Evolutionary conservation across 257 asterid genomes (phyloP), one percentile per base, ranked within the genome.

Genomic region (Knoxia roxburghii): DNA sequence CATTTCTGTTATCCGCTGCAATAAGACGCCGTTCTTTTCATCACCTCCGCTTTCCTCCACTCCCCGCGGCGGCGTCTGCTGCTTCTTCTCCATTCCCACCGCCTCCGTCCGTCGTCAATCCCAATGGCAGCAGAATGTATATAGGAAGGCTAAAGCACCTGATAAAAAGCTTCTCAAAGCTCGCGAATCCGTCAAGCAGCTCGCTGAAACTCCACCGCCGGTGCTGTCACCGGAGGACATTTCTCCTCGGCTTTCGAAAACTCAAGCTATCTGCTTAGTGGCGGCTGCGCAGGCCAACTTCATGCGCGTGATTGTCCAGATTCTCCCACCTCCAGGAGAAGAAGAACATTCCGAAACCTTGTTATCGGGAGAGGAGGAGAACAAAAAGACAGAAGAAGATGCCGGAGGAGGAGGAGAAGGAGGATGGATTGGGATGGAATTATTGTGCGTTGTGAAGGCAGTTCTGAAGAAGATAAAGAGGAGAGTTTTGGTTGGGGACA

Each of bases 401-500:
- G 69, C 58, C 43, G 13, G 21, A 40, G 39, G 43, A 8, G 73
- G 37, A 33, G 69, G 4, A 39, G 70, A 15, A 33, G 78, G 74
- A 77, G 57, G 79, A 68, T n/a, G 73, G 69, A 64, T 64, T 33
- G 96, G 97, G 24, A 80, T 86, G 75, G 97, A 93, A 54, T 66
- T 90, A 76, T 72, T 93, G 68, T 93, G 96, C 69, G 96, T 90
- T 77, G 99, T 90, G 76, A 90, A 84, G 79, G 96, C 95, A 2
- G 88, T 93, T 61, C 61, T 93, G 86, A 93, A 90, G 89, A 93
- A 93, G 77, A 93, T 93, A 55, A 90, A 81, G 87, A 77, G 94
- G 85, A 89, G 96, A 68, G 99, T 93, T 39, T 67, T 93, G 68
- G 99, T 93, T 2, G 99, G 97, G 70, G 99, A 93, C 78, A 82